These are phyloP conservation scores for Leccinum barrowsii DNA, from an alignment of 768 basidiomycete species.

Conservation along the genomic window DNA sequence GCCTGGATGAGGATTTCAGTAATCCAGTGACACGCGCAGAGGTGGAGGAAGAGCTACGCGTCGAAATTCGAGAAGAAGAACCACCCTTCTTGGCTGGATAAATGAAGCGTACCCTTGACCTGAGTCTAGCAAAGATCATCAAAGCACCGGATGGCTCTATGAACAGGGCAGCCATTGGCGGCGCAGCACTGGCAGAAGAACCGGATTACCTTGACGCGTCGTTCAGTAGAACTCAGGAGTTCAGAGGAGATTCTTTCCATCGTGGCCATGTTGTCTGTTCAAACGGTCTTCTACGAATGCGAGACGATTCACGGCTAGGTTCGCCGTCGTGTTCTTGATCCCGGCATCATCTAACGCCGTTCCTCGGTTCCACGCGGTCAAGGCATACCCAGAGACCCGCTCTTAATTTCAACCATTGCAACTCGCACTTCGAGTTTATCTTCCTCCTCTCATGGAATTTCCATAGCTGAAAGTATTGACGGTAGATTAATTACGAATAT, in stretches of 20 bases:
- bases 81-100: conserved; percentile 95
- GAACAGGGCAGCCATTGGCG: conserved; percentile 92
- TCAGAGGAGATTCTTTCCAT: conserved; percentile 97
- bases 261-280: conserved; percentile 96
- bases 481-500: too few species aligned
- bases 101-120: conserved; percentile 90
- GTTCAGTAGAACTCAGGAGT: conserved; percentile 94
- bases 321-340: too few species aligned
- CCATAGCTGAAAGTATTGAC: too few species aligned
- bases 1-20: conserved; percentile 81
- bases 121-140: conserved; percentile 97
- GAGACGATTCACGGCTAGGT: too few species aligned
- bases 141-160: conserved; percentile 98
- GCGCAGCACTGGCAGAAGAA: conserved; percentile 92
- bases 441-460: too few species aligned
- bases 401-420: too few species aligned
- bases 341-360: too few species aligned
- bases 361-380: too few species aligned
- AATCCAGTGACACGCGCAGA: conserved; percentile 78
- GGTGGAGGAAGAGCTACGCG: conserved; percentile 94
- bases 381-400: too few species aligned
- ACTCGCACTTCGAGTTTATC: too few species aligned
- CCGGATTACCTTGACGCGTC: conserved; percentile 96
- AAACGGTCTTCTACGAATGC: conserved; percentile 80
- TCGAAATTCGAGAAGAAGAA: conserved; percentile 96